These are phyloP conservation scores for Ceratobasidium sp. DNA, from an alignment of 1,284 basidiomycete species.

Conservation along the genomic window DNA sequence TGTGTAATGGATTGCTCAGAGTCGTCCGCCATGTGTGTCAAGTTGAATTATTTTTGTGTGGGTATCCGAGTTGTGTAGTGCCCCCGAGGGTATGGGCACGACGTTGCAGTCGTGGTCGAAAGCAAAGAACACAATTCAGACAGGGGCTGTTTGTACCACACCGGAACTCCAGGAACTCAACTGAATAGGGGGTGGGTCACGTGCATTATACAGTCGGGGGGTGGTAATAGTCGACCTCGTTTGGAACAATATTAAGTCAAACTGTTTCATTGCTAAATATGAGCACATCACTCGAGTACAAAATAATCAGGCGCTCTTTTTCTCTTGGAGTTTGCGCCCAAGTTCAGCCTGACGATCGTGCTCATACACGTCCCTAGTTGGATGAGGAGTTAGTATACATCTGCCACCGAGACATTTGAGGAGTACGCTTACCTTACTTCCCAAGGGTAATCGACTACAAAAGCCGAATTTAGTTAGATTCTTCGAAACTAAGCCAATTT, in stretches of 20 bases:
- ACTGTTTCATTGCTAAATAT: constrained; percentile 3
- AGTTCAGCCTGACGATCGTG: constrained; percentile 73
- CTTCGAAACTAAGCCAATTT: not conserved
- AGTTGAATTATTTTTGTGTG: constrained; percentile 12
- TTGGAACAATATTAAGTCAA: not conserved
- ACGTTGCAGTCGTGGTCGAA: constrained; percentile 11
- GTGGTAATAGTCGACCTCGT: not conserved
- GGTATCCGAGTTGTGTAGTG: constrained; percentile 9
- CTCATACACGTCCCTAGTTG: constrained; percentile 77
- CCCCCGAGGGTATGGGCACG: constrained; percentile 18
- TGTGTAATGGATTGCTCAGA: constrained; percentile 6
- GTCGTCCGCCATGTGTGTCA: constrained; percentile 24
- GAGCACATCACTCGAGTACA: not conserved
- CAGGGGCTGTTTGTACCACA: constrained; percentile 1
- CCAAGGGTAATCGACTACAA: constrained; percentile 86
- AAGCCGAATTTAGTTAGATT: too few relatives aligned
- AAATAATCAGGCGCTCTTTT: constrained; percentile 50
- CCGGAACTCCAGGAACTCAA: not conserved
- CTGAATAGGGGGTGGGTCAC: constrained; percentile 25
- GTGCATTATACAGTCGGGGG: not conserved
- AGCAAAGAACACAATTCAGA: not conserved
- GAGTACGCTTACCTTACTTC: constrained; percentile 73
- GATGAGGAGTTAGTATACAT: constrained; percentile 44
- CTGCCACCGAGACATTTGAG: constrained; percentile 31
- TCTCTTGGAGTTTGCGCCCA: constrained; percentile 51